Evolutionary conservation across 176 grass and related monocot genomes (phyloP), one percentile per base, ranked within the genome.

Genomic region (Eremochloa ophiuroides): DNA sequence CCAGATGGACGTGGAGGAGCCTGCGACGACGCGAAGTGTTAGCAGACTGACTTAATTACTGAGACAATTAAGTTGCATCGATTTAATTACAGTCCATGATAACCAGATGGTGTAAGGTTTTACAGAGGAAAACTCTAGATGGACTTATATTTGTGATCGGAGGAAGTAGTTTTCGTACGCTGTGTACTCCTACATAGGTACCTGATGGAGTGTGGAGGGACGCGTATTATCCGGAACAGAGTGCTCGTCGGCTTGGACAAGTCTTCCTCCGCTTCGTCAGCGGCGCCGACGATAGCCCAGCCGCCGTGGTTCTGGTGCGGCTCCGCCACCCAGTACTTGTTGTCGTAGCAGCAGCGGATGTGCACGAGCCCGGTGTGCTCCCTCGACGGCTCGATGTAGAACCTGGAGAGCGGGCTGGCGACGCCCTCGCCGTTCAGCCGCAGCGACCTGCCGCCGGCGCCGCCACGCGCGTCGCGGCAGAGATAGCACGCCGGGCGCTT

Each of bases 341-440:
- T 81, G 79, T 81, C 37, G 50, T 81, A 81, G 66, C 79, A 81
- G 79, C 48, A 81, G 8, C 79, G 28, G 35, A 81, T 58, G 79
- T 81, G 79, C 48, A 71, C 25, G 50, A 33, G 66, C 35, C 79
- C 66, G 17, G 22, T 1, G 50, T 81, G 79, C 50, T 59, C 37
- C 50, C 20, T 71, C 25, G 66, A 81, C 26, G 66, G 26, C 35
- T 71, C 79, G 15, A 81, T 4, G 25, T 60, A 56, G 66, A 81
- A 81, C 50, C 66, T 59, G 9, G 79, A n/a, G 66, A 60, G 13
- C 38, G 66, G 79, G 26, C 50, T 71, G 25, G 26, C 33, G 18
- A 70, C 66, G 37, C 18, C 13, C 48, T 70, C 31, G 50, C 78
- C 66, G 22, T 18, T 29, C 16, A 68, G 62, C 20, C 43, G 62